phyloP scores from a whole-genome alignment of 2,329 filamentous ascomycete genomes.

The Ascochyta viciae-villosae region DNA sequence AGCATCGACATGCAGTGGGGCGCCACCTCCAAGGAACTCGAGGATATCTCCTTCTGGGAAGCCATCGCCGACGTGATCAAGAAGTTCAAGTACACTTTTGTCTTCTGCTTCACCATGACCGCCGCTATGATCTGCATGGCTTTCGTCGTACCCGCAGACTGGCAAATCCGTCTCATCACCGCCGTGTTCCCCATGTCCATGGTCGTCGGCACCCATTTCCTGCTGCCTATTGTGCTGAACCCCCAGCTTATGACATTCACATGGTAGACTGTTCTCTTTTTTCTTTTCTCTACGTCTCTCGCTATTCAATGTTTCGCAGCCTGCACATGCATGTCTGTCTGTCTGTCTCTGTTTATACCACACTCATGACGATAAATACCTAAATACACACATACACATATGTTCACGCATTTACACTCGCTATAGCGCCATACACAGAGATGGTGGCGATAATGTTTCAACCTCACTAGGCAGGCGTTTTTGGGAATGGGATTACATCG shows the following conservation, averaged over 20 bases:
- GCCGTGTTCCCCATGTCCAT: constrained; percentile 77
- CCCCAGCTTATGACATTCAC: constrained; percentile 83
- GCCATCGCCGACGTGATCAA: constrained; percentile 80
- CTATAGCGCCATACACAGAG: neutral
- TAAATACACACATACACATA: too few species aligned
- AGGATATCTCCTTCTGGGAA: constrained; percentile 83
- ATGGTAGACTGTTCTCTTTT: constrained; percentile 60
- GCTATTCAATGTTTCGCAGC: too few species aligned
- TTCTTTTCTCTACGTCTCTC: too few species aligned
- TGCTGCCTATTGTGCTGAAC: constrained; percentile 76
- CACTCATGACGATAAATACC: too few species aligned
- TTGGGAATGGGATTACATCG: too few species aligned
- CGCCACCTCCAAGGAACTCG: constrained; percentile 81
- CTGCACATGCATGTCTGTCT: too few species aligned
- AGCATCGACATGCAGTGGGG: constrained; percentile 88
- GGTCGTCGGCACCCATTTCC: constrained; percentile 71
- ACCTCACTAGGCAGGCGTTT: too few species aligned
- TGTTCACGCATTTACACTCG: neutral
- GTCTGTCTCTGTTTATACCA: too few species aligned
- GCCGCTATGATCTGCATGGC: constrained; percentile 71
- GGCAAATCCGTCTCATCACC: constrained; percentile 59
- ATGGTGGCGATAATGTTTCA: neutral
- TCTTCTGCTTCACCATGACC: constrained; percentile 67
- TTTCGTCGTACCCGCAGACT: constrained; percentile 68
- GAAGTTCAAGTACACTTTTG: constrained; percentile 72